A percentile compares a stretch with the other conserved stretches of the same genome.
phyloP scores from a whole-genome alignment of 1,139 yeast genomes.

The Candida tetrigidarum region DNA sequence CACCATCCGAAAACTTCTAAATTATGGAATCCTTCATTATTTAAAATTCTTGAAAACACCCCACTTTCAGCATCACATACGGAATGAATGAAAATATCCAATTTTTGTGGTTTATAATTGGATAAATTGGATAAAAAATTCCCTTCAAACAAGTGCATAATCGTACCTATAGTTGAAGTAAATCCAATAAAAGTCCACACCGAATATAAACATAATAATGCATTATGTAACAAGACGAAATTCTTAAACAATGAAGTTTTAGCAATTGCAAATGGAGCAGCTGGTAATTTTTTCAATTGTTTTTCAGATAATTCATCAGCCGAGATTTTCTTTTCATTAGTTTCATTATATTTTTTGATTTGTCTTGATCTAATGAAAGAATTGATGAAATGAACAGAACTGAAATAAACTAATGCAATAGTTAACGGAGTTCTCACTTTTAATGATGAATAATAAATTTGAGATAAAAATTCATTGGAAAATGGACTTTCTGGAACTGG shows the following conservation, averaged over 20 bases:
- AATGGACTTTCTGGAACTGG: conserved; percentile 46
- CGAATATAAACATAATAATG: conserved; percentile 66
- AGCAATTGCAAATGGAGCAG: conserved; percentile 61
- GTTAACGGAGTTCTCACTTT: conserved; percentile 54
- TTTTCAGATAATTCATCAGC: conserved; percentile 10
- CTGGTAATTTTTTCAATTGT: conserved; percentile 38
- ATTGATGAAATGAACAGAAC: conserved; percentile 61
- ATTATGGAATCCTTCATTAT: conserved; percentile 39
- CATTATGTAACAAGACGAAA: conserved; percentile 65
- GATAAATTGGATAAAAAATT: conserved; percentile 16
- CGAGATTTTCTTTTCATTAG: conserved; percentile 11
- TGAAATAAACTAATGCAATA: conserved; percentile 63
- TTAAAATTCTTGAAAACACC: conserved; percentile 43
- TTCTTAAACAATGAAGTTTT: conserved; percentile 50
- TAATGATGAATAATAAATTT: conserved; percentile 37
- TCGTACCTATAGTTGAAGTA: conserved; percentile 51
- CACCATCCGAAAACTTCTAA: conserved; percentile 66
- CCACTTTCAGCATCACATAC: conserved; percentile 68
- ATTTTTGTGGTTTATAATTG: conserved; percentile 15
- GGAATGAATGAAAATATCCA: conserved; percentile 52
- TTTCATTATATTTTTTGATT: conserved; percentile 23
- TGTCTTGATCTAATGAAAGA: conserved; percentile 43
- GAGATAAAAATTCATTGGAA: conserved; percentile 27
- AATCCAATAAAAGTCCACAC: conserved; percentile 78
- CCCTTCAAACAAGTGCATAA: conserved; percentile 32